Evolutionary conservation across 257 asterid species (phyloP).

Genomic region (Gentiana dahurica): DNA sequence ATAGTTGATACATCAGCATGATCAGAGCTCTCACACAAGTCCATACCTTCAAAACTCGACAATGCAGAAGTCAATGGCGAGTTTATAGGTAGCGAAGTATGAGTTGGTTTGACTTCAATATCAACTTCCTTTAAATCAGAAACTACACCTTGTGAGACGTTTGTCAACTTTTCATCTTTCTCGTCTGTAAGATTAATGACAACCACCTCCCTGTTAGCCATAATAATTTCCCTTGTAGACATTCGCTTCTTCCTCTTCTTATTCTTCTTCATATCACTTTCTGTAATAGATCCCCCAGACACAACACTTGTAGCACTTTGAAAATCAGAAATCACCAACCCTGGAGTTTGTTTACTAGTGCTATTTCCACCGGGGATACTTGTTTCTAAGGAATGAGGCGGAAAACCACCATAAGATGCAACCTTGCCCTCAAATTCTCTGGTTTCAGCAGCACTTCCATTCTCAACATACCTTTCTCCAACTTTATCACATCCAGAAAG

Average conservation of each 20-base stretch:
- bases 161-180: slow-evolving; percentile 9
- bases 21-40: slow-evolving; percentile 13
- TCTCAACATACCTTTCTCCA: not conserved
- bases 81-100: slow-evolving; percentile 16
- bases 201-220: slow-evolving; percentile 16
- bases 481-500: not conserved
- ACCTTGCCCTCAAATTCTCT: slow-evolving; percentile 15
- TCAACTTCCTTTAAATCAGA: slow-evolving; percentile 25
- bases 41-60: not conserved
- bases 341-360: slow-evolving; percentile 13
- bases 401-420: slow-evolving; percentile 7
- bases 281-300: slow-evolving; percentile 15
- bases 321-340: slow-evolving; percentile 4
- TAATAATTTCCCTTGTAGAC: too few relatives aligned
- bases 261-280: slow-evolving; percentile 18
- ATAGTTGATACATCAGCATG: slow-evolving; percentile 8
- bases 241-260: too few relatives aligned
- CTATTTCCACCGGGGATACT: slow-evolving; percentile 12
- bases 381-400: slow-evolving; percentile 1
- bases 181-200: slow-evolving; percentile 6
- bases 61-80: slow-evolving; percentile 18
- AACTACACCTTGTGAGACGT: slow-evolving; percentile 9
- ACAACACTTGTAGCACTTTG: slow-evolving; percentile 11
- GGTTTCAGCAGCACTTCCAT: slow-evolving; percentile 2
- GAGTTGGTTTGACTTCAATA: slow-evolving; percentile 4